Evolutionary conservation across 306 rosid species (phyloP), one percentile per base, ranked within the genome.

Genomic region (Casuarina glauca): DNA sequence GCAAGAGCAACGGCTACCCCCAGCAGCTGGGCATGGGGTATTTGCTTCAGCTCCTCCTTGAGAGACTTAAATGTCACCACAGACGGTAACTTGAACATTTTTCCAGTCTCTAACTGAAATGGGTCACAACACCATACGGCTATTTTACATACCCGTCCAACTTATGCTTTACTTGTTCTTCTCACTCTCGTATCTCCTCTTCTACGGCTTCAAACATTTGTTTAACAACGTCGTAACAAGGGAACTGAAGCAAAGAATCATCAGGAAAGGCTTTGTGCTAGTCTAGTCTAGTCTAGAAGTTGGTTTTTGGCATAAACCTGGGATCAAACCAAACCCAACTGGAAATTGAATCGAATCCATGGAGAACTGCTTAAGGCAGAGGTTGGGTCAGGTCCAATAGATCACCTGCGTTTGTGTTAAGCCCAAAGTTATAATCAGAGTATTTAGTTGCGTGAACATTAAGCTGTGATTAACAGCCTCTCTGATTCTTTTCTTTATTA

Each of bases 1-100:
- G 81, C 49, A 71, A 87, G 73, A 64, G 90, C 73, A 79, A 87
- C 78, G 1, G 77, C 78, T 0, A 58, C 77, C 79, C 78, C 51
- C 0, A 75, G 53, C 48, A 74, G 74, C 6, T 80, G 53, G 41
- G 17, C 39, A 74, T 79, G 63, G 49, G 79, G 78, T 17, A 79
- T 57, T 20, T 55, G 78, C 69, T 55, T 62, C 6, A 79, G 77
- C 75, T 69, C 32, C 32, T 26, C 32, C 32, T 26, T 26, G 32
- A 26, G 32, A 26, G 32, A 26, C 32, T 26, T 1, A 26, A 26
- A 26, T 26, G 32, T 26, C 32, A 26, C 32, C 32, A 0, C 76
- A 70, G 77, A 68, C 53, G 88, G 87, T 41, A 82, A 48, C 69
- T 82, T 55, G 48, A 77, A 63, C 57, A 72, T 32, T 48, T 63